A percentile compares a stretch with the other conserved stretches of the same genome.
phyloP scores from a whole-genome alignment of 345 rosid species.

The Syzygium grande region DNA sequence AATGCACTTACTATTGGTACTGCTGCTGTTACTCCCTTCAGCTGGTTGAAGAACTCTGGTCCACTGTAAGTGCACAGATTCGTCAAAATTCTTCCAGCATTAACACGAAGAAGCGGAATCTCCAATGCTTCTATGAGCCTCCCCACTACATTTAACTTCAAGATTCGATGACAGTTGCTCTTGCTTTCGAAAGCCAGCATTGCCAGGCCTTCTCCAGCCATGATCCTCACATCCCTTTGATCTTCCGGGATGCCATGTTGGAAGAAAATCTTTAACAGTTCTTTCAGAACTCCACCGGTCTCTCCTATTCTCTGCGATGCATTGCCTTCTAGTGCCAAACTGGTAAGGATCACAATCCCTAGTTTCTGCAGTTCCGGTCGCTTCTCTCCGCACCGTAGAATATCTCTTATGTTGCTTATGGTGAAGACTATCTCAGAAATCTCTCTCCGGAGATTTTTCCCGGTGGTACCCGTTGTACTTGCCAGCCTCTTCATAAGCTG shows the following conservation, averaged over 20 bases:
- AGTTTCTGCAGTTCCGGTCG: slow-evolving; percentile 51
- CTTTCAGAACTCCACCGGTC: slow-evolving; percentile 64
- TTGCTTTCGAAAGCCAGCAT: slow-evolving; percentile 70
- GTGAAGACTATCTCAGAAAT: slow-evolving; percentile 70
- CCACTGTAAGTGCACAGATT: slow-evolving; percentile 50
- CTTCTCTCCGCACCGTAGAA: slow-evolving; percentile 44
- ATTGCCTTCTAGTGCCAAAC: slow-evolving; percentile 52
- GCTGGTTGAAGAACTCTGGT: slow-evolving; percentile 32
- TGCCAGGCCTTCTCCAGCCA: slow-evolving; percentile 80
- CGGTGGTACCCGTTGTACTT: slow-evolving; percentile 56
- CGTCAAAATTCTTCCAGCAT: slow-evolving; percentile 62
- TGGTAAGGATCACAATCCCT: slow-evolving; percentile 51
- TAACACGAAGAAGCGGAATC: slow-evolving; percentile 33
- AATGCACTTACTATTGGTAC: slow-evolving; percentile 51
- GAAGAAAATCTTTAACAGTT: slow-evolving; percentile 43
- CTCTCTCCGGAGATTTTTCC: slow-evolving; percentile 52
- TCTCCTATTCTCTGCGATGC: slow-evolving; percentile 65
- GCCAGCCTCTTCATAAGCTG: slow-evolving; percentile 70
- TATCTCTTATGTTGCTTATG: slow-evolving; percentile 59
- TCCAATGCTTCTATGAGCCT: slow-evolving; percentile 46
- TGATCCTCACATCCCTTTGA: slow-evolving; percentile 32
- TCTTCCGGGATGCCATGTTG: slow-evolving; percentile 9
- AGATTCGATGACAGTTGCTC: slow-evolving; percentile 50
- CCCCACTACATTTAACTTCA: slow-evolving; percentile 34
- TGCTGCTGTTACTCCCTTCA: slow-evolving; percentile 40